Evolutionary conservation across 2,329 filamentous ascomycete species (phyloP), one percentile per base, ranked within the genome.

Genomic region (Ophiostoma australiae): DNA sequence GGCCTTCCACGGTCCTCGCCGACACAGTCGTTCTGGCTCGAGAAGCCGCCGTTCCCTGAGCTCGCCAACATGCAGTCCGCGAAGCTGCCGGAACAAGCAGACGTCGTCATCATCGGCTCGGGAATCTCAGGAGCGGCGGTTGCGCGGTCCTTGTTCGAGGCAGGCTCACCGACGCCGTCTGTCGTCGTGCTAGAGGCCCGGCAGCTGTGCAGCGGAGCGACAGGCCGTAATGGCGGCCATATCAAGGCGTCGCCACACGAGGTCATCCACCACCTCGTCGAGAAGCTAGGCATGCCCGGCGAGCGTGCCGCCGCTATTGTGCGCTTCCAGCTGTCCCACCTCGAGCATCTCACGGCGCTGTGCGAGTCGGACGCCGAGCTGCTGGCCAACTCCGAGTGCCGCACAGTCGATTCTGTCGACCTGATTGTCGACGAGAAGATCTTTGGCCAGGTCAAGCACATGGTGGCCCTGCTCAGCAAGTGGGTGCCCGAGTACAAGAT

Each of bases 51-150:
- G 35, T 70, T 71, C 48, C 71, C 72, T 4, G 72, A 72, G 33
- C 69, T 73, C 37, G 71, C 70, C n/a, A 70, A 73, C 66, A 75
- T 77, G 3, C 77, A 78, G 65, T 79, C 78, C 4, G 72, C 76
- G 1, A 70, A 73, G 1, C 75, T 84, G 8, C 81, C 82, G 0
- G 65, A 74, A 1, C 75, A 78, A 7, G 81, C 80, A 6, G 85
- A 87, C 71, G 76, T 86, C 1, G 81, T 84, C 23, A 81, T 87
- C 58, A 82, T 87, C 73, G 85, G 86, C 31, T 86, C 84, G 48
- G 86, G 86, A 1, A 86, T 87, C 72, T 83, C 84, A 1, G 84
- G 81, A 11, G 81, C 80, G 3, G 79, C 79, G 27, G 76, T 82
- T 20, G 81, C 80, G 3, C 31, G 70, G 41, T 48, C 71, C 52